phyloP scores from a whole-genome alignment of 106 monocot species.

The Platanthera zijinensis region DNA sequence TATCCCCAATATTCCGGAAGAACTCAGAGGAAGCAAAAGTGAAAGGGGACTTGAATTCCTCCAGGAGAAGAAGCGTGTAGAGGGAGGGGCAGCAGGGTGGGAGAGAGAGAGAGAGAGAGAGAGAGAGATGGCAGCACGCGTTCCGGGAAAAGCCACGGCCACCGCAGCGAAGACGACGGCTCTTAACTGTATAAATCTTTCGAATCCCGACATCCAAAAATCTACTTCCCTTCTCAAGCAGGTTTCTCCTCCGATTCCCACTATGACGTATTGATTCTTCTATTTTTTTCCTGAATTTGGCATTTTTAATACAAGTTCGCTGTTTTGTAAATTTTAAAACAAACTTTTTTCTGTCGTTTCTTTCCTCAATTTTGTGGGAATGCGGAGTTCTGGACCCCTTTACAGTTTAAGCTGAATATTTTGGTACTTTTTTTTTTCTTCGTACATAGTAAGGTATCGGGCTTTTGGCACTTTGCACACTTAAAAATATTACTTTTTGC shows the following conservation, averaged over 20 bases:
- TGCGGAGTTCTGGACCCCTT: neutral
- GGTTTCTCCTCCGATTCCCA: neutral
- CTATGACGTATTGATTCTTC: neutral
- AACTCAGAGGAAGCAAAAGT: no score
- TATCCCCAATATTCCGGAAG: no score
- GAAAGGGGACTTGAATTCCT: no score
- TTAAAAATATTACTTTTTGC: neutral
- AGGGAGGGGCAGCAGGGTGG: neutral
- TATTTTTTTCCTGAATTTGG: neutral
- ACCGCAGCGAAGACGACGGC: neutral
- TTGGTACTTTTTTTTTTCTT: neutral
- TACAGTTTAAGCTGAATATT: neutral
- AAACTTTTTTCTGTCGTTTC: neutral
- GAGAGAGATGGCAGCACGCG: neutral
- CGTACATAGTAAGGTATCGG: neutral
- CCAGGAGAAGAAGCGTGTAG: no score
- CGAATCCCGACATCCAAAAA: constrained; percentile 15
- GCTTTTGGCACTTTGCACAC: neutral
- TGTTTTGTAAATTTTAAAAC: neutral
- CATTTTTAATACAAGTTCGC: neutral
- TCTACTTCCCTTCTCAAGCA: constrained; percentile 26
- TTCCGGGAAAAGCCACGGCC: neutral
- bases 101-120: neutral
- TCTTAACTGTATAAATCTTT: constrained; percentile 22
- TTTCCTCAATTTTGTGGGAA: neutral